Percentiles rank a stretch among this genome's conserved stretches.
Evolutionary conservation across 352 stramenopile genomes (phyloP).

Genomic region (Phytophthora quininea): DNA sequence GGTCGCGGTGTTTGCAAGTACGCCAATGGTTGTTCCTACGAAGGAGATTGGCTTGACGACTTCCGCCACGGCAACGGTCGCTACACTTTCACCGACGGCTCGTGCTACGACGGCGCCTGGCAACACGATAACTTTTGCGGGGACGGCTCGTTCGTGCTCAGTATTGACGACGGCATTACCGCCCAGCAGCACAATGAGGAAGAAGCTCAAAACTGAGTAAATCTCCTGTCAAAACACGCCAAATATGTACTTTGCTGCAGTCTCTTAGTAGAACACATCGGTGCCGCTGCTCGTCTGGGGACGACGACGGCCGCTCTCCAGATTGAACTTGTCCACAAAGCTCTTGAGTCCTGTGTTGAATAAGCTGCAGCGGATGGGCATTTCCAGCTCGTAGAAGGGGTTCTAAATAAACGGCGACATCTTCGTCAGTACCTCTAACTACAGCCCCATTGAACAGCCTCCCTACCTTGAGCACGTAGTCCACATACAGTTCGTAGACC

Average conservation of each 20-base stretch:
- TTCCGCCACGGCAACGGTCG: slow-evolving; percentile 77
- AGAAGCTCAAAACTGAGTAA: slow-evolving; percentile 5
- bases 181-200: slow-evolving; percentile 1
- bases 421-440: not conserved
- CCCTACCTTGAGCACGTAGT: slow-evolving; percentile 96
- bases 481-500: slow-evolving; percentile 95
- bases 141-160: slow-evolving; percentile 70
- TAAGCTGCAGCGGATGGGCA: slow-evolving; percentile 94
- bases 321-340: slow-evolving; percentile 89
- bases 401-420: slow-evolving; percentile 60
- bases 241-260: not conserved
- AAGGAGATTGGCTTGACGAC: slow-evolving; percentile 85
- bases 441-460: not conserved
- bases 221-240: not conserved
- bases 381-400: slow-evolving; percentile 95
- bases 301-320: slow-evolving; percentile 62
- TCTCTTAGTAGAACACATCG: slow-evolving; percentile 37
- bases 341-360: slow-evolving; percentile 90
- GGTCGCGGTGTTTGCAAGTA: slow-evolving; percentile 64
- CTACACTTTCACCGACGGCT: slow-evolving; percentile 77
- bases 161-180: slow-evolving; percentile 30
- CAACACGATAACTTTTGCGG: slow-evolving; percentile 73
- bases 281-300: slow-evolving; percentile 46
- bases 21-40: slow-evolving; percentile 72
- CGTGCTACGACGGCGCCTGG: slow-evolving; percentile 88